These are phyloP conservation scores for Peronosclerospora sorghi DNA, from an alignment of 352 stramenopile species.

Conservation along the genomic window DNA sequence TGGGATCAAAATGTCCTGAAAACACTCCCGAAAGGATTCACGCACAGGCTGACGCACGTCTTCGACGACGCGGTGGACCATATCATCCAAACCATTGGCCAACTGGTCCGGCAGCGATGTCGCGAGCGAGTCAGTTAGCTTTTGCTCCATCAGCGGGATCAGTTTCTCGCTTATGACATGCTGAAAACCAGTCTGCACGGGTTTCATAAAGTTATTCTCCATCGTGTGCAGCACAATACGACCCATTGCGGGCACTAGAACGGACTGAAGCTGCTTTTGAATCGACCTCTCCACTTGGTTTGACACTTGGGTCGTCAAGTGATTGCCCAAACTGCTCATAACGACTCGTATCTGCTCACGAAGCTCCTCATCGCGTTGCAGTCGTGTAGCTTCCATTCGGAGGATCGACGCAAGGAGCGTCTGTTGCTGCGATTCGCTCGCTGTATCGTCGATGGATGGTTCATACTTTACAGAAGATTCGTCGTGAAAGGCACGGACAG, in stretches of 20 bases:
- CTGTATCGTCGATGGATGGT: slow-evolving; percentile 56
- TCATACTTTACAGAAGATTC: slow-evolving; percentile 60
- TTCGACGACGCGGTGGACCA: slow-evolving; percentile 68
- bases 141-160: slow-evolving; percentile 61
- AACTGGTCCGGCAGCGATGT: slow-evolving; percentile 50
- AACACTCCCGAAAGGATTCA: slow-evolving; percentile 78
- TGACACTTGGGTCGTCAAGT: slow-evolving; percentile 46
- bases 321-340: slow-evolving; percentile 44
- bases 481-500: slow-evolving; percentile 66
- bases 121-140: slow-evolving; percentile 50
- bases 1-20: slow-evolving; percentile 79
- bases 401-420: slow-evolving; percentile 45
- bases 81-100: slow-evolving; percentile 48
- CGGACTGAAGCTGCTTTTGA: slow-evolving; percentile 71
- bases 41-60: slow-evolving; percentile 70
- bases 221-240: slow-evolving; percentile 82
- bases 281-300: slow-evolving; percentile 74
- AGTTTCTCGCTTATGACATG: slow-evolving; percentile 62
- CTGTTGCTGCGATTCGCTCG: slow-evolving; percentile 44
- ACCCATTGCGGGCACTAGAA: slow-evolving; percentile 75
- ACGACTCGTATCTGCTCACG: slow-evolving; percentile 57
- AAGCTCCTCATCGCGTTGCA: slow-evolving; percentile 55
- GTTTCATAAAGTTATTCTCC: slow-evolving; percentile 86
- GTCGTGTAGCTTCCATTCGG: slow-evolving; percentile 59
- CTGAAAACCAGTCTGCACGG: slow-evolving; percentile 68